Conservation (phyloP, 139 green algal species). For the Haematococcus lacustris region DNA sequence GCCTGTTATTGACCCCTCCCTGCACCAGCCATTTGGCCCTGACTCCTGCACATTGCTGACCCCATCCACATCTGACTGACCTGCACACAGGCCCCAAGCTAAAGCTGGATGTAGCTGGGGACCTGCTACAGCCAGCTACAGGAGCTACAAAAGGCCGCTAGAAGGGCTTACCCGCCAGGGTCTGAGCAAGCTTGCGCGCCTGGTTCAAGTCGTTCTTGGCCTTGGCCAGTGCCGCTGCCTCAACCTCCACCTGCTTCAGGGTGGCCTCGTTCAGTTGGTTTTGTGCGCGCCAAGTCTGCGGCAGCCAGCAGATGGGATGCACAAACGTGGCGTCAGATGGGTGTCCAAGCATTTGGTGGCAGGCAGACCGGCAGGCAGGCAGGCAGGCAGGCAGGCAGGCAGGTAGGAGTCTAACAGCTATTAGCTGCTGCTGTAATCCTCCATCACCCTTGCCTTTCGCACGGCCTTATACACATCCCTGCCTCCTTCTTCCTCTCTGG, state of each 20-base stretch:
- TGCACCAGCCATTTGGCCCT: too few relatives aligned
- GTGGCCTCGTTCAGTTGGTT: slow-evolving; percentile 28
- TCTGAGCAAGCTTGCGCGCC: slow-evolving; percentile 74
- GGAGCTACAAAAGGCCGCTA: too few relatives aligned
- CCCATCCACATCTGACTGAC: too few relatives aligned
- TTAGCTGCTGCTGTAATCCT: not conserved
- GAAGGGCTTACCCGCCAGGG: slow-evolving; percentile 15
- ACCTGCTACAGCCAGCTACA: too few relatives aligned
- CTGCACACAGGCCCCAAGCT: too few relatives aligned
- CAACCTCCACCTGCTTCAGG: slow-evolving; percentile 23
- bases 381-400: not conserved
- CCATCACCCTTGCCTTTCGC: too few relatives aligned
- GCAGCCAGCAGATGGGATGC: not conserved
- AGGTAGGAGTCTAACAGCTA: not conserved
- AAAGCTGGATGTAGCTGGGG: too few relatives aligned
- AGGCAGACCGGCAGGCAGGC: not conserved
- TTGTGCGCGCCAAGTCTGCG: slow-evolving; percentile 20
- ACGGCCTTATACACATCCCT: too few relatives aligned
- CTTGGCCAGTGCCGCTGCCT: slow-evolving; percentile 9
- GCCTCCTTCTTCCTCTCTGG: too few relatives aligned
- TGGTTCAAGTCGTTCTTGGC: slow-evolving; percentile 57
- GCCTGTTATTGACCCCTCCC: too few relatives aligned
- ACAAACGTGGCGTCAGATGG: not conserved
- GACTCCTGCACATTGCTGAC: too few relatives aligned
- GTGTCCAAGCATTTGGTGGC: too few relatives aligned